Percentiles rank a stretch among this genome's conserved stretches.
Evolutionary conservation across 306 rosid genomes (phyloP).

Genomic region (Quercus aquifolioides): DNA sequence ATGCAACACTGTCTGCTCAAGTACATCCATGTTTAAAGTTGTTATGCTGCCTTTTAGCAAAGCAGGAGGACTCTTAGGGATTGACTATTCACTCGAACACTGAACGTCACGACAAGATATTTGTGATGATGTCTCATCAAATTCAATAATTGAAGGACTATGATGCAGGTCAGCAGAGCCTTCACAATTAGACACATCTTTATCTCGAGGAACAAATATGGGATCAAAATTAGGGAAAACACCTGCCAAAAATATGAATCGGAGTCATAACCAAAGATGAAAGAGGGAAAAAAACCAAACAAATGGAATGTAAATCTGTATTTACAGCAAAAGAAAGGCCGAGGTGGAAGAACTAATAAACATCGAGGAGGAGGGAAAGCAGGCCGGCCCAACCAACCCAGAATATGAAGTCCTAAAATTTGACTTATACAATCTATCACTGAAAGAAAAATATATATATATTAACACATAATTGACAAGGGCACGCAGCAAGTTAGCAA

Average conservation of each 20-base stretch:
- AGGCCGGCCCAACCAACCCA: slow-evolving; percentile 14
- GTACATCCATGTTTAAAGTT: neutral
- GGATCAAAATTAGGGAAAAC: slow-evolving; percentile 21
- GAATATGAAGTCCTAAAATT: neutral
- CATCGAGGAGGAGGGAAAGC: slow-evolving; percentile 24
- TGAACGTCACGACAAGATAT: neutral
- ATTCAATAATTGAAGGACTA: neutral
- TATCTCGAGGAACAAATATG: neutral
- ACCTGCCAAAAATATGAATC: neutral
- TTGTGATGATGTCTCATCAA: neutral
- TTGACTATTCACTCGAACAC: neutral
- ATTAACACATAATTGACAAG: too few species aligned
- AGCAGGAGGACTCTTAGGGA: neutral
- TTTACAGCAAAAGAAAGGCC: slow-evolving; percentile 20
- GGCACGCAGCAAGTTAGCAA: too few species aligned
- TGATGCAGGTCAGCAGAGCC: neutral
- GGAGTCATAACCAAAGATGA: neutral
- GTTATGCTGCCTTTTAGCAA: neutral
- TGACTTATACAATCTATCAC: neutral
- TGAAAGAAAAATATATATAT: too few species aligned
- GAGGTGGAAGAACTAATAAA: slow-evolving; percentile 1
- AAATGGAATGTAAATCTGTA: neutral
- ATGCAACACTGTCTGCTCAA: neutral
- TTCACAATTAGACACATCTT: neutral
- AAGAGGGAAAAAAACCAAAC: neutral